Conservation (phyloP, 2,329 filamentous ascomycete species). For the Byssochlamys sp. region DNA sequence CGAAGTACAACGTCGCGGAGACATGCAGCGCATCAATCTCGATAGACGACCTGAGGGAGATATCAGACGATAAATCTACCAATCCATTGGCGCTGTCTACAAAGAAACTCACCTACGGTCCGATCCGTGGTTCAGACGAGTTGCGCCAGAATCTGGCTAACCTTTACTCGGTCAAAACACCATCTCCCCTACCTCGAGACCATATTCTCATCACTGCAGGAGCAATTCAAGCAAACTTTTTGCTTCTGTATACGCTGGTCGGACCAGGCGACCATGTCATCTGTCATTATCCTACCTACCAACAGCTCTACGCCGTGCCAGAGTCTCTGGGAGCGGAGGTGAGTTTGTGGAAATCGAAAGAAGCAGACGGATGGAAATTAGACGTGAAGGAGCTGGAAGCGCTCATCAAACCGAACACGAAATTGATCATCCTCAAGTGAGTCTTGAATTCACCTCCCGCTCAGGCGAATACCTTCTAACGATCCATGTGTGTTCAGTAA, state of each 20-base stretch:
- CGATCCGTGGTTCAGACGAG: slow-evolving; percentile 57
- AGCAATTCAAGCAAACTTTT: slow-evolving; percentile 74
- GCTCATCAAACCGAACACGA: slow-evolving; percentile 46
- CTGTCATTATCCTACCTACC: slow-evolving; percentile 78
- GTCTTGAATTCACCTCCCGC: background rate
- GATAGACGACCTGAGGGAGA: slow-evolving; percentile 41
- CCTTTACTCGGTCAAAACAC: slow-evolving; percentile 52
- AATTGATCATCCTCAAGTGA: slow-evolving; percentile 54
- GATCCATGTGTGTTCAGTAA: slow-evolving; percentile 43
- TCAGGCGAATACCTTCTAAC: background rate
- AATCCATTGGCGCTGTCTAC: slow-evolving; percentile 43
- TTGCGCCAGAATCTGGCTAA: slow-evolving; percentile 57
- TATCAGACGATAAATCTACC: slow-evolving; percentile 45
- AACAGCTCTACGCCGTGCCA: slow-evolving; percentile 71
- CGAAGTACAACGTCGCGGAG: slow-evolving; percentile 49
- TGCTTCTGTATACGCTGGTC: slow-evolving; percentile 64
- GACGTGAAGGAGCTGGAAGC: slow-evolving; percentile 56
- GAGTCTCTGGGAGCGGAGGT: slow-evolving; percentile 66
- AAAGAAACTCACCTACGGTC: slow-evolving; percentile 60
- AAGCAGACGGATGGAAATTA: slow-evolving; percentile 56
- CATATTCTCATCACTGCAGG: slow-evolving; percentile 69
- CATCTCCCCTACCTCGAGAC: slow-evolving; percentile 43
- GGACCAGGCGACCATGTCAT: slow-evolving; percentile 71
- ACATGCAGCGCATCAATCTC: slow-evolving; percentile 50
- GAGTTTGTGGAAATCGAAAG: slow-evolving; percentile 61